Conservation (phyloP, 768 basidiomycete genomes). For the Mycena olivaceomarginata region DNA sequence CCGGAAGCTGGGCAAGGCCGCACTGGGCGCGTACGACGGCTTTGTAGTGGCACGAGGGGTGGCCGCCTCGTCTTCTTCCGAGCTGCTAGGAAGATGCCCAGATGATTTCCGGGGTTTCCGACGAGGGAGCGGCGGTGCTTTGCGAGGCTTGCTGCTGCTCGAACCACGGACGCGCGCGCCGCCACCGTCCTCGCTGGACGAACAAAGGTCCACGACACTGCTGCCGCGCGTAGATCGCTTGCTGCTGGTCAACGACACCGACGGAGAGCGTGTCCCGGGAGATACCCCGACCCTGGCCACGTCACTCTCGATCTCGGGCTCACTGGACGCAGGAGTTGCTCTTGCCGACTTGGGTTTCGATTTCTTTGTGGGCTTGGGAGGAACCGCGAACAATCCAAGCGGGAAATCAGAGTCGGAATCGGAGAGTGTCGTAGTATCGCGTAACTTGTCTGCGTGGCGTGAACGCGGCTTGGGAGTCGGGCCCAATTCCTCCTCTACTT, state of each 20-base stretch:
- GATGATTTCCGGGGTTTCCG: slow-evolving; percentile 15
- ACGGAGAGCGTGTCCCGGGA: slow-evolving; percentile 29
- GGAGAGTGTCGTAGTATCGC: background rate
- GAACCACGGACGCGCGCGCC: background rate
- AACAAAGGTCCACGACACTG: slow-evolving; percentile 37
- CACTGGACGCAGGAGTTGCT: slow-evolving; percentile 10
- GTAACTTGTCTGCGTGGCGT: background rate
- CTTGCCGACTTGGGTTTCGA: background rate
- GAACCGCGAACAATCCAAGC: background rate
- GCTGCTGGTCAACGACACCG: slow-evolving; percentile 17
- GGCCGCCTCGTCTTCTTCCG: slow-evolving; percentile 29
- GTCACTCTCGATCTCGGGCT: slow-evolving; percentile 8
- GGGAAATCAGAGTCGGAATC: slow-evolving; percentile 18
- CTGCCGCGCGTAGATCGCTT: slow-evolving; percentile 21
- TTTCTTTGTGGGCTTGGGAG: background rate
- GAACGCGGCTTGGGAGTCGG: slow-evolving; percentile 25
- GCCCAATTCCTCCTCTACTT: background rate
- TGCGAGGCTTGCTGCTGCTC: slow-evolving; percentile 13
- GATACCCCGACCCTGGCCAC: background rate
- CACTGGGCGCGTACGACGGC: background rate
- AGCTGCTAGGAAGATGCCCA: background rate
- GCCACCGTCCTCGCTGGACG: slow-evolving; percentile 34
- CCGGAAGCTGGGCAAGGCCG: slow-evolving; percentile 13
- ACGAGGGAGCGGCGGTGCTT: background rate
- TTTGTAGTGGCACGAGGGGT: slow-evolving; percentile 38